Base-by-base conservation (phyloP, 2,329 filamentous ascomycete species). In the Penicillium fuscoglaucum region DNA sequence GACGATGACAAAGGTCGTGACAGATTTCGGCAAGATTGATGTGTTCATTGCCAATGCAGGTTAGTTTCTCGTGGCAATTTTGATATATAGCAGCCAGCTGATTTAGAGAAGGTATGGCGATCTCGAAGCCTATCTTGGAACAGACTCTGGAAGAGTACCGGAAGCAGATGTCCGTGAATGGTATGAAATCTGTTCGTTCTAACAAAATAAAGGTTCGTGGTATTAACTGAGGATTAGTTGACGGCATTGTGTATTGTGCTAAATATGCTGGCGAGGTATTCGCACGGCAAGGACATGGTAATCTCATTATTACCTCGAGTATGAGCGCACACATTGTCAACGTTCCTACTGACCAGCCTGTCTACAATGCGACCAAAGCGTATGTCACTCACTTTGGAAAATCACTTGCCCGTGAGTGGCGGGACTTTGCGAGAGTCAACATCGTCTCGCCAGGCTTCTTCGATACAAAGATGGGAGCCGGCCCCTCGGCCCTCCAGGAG, bases 331-430 rank as follows among this genome's bases (percentile, higher is more conserved):
- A 79, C 57, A 78, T 83, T 43, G 81, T 82, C 63, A 83, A 83
- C 53, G 80, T 82, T 1, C 81, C 81, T 1, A 71, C 78, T 15
- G 80, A 84, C 47, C 83, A 85, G 65, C 79, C 82, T 1, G 79
- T 82, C 13, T 86, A 85, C 70, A 86, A 86, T 61, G 78, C 77
- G 8, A 81, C 78, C 31, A 85, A 86, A 66, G 83, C 83, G 0
- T 83, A 78, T 28, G 78, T 84, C 17, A 82, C 79, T 2, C 84
- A 86, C 55, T 78, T 86, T 39, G 82, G 81, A 49, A 84, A 83
- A 68, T 80, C 76, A 1, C 72, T 86, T 28, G 82, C 83, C 0
- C 74, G 80, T 6, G 83, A 86, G 61, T 85, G 83, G 83, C 72
- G 80, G 13, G 80, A 83, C 3, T 84, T 85, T 61, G 83, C 83